phyloP scores from a whole-genome alignment of 768 basidiomycete genomes.

The Lyophyllum decastes region DNA sequence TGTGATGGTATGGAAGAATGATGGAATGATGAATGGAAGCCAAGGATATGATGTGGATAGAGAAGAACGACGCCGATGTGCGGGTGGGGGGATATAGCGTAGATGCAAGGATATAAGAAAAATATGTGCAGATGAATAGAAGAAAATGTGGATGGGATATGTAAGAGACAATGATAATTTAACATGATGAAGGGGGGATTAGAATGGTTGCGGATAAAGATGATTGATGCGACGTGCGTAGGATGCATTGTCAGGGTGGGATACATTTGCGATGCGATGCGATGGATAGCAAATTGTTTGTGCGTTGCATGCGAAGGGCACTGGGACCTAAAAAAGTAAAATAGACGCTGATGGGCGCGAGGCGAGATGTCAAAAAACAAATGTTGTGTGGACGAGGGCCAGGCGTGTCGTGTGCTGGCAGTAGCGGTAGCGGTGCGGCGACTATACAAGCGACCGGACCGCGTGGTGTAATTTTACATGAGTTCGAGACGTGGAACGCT shows the following conservation, averaged over 20 bases:
- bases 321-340: conserved; percentile 6
- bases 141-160: not conserved
- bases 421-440: conserved; percentile 1
- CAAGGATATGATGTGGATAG: conserved; percentile 1
- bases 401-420: not conserved
- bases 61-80: conserved; percentile 8
- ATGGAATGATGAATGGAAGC: conserved; percentile 8
- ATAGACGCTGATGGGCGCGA: not conserved
- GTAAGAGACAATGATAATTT: conserved; percentile 1
- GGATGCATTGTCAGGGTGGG: conserved; percentile 14
- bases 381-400: not conserved
- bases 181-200: not conserved
- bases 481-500: conserved; percentile 28
- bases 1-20: conserved; percentile 11
- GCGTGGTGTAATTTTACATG: conserved; percentile 14
- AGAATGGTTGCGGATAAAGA: not conserved
- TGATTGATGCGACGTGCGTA: conserved; percentile 11
- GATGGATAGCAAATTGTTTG: conserved; percentile 13
- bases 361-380: not conserved
- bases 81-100: not conserved
- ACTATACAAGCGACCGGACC: not conserved
- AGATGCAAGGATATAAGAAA: not conserved
- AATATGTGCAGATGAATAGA: conserved; percentile 10
- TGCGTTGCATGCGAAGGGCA: conserved; percentile 7
- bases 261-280: conserved; percentile 8